phyloP scores from a whole-genome alignment of 305 asterid genomes.

The Rubia tinctorum region DNA sequence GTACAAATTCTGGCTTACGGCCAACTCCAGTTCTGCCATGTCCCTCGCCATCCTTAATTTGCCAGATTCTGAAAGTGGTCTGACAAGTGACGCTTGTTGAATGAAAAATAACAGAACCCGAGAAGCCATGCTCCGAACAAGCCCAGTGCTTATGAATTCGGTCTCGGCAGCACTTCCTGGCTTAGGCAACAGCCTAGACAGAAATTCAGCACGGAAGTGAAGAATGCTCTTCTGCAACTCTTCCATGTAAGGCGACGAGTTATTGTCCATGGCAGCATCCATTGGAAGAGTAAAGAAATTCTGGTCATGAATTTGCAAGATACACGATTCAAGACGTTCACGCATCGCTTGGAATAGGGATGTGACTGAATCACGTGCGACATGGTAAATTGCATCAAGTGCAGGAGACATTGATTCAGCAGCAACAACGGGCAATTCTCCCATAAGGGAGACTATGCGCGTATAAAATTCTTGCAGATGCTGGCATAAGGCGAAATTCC shows the following conservation, averaged over 20 bases:
- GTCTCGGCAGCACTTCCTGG: slow-evolving; percentile 48
- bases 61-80: slow-evolving; percentile 95
- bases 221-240: slow-evolving; percentile 74
- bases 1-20: slow-evolving; percentile 79
- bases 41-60: slow-evolving; percentile 94
- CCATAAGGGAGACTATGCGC: slow-evolving; percentile 55
- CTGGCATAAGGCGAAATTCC: slow-evolving; percentile 79
- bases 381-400: slow-evolving; percentile 73
- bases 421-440: slow-evolving; percentile 71
- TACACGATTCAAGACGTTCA: slow-evolving; percentile 79
- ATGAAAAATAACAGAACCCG: slow-evolving; percentile 75
- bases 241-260: slow-evolving; percentile 93
- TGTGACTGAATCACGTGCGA: slow-evolving; percentile 89
- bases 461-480: slow-evolving; percentile 89
- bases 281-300: slow-evolving; percentile 69
- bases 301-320: slow-evolving; percentile 84
- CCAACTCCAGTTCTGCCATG: slow-evolving; percentile 91
- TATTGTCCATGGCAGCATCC: slow-evolving; percentile 79
- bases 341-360: slow-evolving; percentile 92
- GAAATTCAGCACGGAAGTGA: slow-evolving; percentile 78
- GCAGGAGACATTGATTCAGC: slow-evolving; percentile 77
- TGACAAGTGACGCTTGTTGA: slow-evolving; percentile 83
- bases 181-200: slow-evolving; percentile 74
- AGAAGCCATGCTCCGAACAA: slow-evolving; percentile 86
- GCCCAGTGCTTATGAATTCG: slow-evolving; percentile 81